phyloP scores from a whole-genome alignment of 2,329 filamentous ascomycete genomes.

The Trichoderma sp. region DNA sequence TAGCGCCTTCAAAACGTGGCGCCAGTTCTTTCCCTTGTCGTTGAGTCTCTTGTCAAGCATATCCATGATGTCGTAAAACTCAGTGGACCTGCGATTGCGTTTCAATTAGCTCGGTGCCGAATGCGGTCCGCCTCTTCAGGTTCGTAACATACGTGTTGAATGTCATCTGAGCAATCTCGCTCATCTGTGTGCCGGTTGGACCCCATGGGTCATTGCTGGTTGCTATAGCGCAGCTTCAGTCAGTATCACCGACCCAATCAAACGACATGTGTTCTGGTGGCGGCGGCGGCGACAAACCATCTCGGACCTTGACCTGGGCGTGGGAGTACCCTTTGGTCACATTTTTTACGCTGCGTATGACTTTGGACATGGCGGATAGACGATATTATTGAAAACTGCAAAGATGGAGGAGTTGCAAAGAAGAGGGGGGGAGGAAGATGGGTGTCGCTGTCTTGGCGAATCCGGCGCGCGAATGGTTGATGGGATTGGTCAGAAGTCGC shows the following conservation, averaged over 20 bases:
- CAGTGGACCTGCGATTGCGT: slow-evolving; percentile 69
- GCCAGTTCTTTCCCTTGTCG: slow-evolving; percentile 99
- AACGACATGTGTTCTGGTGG: background rate
- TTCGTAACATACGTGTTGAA: slow-evolving; percentile 81
- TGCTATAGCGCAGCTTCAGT: slow-evolving; percentile 56
- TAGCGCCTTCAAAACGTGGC: slow-evolving; percentile 94
- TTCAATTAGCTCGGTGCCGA: slow-evolving; percentile 8
- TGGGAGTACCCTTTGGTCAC: slow-evolving; percentile 98
- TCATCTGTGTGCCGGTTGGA: slow-evolving; percentile 96
- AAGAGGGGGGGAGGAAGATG: background rate
- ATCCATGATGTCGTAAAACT: slow-evolving; percentile 99
- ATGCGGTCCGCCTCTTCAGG: background rate
- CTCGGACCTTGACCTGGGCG: slow-evolving; percentile 96
- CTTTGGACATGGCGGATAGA: slow-evolving; percentile 79
- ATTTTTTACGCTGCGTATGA: slow-evolving; percentile 97
- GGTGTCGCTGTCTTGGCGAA: background rate
- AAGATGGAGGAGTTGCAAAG: background rate
- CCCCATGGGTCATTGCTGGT: slow-evolving; percentile 99
- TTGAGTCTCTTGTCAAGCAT: slow-evolving; percentile 99
- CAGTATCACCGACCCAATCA: slow-evolving; percentile 5
- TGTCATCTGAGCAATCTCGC: slow-evolving; percentile 95
- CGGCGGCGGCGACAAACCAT: slow-evolving; percentile 66
- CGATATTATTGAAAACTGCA: slow-evolving; percentile 2
- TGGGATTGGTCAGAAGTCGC: slow-evolving; percentile 2
- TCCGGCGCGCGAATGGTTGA: slow-evolving; percentile 6